phyloP scores from a whole-genome alignment of 805 yeast species.

The Candida chauliodis region DNA sequence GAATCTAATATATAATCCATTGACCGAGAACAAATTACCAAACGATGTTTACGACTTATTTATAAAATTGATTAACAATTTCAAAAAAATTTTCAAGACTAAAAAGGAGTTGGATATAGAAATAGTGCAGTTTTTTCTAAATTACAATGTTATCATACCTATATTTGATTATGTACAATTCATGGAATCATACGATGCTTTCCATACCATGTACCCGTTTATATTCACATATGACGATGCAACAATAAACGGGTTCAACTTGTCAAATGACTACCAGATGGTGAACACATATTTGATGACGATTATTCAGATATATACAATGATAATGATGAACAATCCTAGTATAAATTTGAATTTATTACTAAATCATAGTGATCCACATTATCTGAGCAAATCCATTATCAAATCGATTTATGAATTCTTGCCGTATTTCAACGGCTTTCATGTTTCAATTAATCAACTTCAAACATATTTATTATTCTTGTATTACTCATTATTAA shows the following conservation, averaged over 20 bases:
- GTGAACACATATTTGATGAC: constrained; percentile 42
- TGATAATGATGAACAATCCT: constrained; percentile 50
- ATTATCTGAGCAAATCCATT: constrained; percentile 21
- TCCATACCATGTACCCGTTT: constrained; percentile 46
- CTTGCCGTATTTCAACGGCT: constrained; percentile 46
- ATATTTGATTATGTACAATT: constrained; percentile 51
- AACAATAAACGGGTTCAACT: constrained; percentile 45
- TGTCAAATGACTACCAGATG: constrained; percentile 41
- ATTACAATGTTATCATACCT: constrained; percentile 52
- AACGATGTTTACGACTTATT: constrained; percentile 41
- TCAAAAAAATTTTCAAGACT: constrained; percentile 35
- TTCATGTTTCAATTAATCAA: constrained; percentile 44
- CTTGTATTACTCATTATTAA: constrained; percentile 44
- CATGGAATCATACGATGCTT: constrained; percentile 48
- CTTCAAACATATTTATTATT: constrained; percentile 49
- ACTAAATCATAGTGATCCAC: constrained; percentile 35
- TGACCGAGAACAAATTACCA: constrained; percentile 34
- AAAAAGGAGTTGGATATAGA: constrained; percentile 44
- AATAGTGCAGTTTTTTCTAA: constrained; percentile 46
- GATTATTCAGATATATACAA: constrained; percentile 47
- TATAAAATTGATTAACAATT: constrained; percentile 41
- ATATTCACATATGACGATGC: constrained; percentile 46
- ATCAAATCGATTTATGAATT: constrained; percentile 41
- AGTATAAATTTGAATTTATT: constrained; percentile 38
- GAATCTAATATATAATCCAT: constrained; percentile 37